phyloP scores from a whole-genome alignment of 2,329 filamentous ascomycete species.

The Neocatenulostroma microsporum region DNA sequence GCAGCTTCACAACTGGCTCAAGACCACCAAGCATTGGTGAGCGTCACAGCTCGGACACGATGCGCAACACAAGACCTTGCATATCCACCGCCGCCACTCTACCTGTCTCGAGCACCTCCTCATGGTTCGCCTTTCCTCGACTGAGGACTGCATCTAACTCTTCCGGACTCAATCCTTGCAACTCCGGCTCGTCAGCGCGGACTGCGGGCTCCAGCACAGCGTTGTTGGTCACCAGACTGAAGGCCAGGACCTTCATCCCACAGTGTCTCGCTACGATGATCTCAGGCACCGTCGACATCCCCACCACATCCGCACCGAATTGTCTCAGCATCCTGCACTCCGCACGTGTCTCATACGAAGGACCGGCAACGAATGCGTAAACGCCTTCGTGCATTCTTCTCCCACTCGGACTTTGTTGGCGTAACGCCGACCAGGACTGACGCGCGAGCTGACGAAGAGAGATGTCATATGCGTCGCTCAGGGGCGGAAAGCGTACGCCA shows the following conservation, averaged over 20 bases:
- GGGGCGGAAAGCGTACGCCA: constrained; percentile 54
- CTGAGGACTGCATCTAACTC: constrained; percentile 50
- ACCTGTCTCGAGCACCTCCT: constrained; percentile 57
- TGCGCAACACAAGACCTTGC: constrained; percentile 46
- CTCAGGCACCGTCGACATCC: constrained; percentile 63
- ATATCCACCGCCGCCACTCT: constrained; percentile 54
- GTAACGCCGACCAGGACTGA: constrained; percentile 48
- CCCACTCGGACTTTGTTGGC: constrained; percentile 35
- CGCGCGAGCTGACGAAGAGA: constrained; percentile 51
- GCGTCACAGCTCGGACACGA: constrained; percentile 35
- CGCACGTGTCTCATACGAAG: constrained; percentile 58
- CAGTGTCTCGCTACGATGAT: constrained; percentile 59
- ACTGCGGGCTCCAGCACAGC: constrained; percentile 53
- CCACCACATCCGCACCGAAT: constrained; percentile 60
- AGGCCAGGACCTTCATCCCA: constrained; percentile 55
- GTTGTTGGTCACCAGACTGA: constrained; percentile 60
- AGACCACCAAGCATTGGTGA: not conserved
- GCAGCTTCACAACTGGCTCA: too few species aligned
- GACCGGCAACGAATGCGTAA: constrained; percentile 58
- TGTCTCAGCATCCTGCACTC: constrained; percentile 55
- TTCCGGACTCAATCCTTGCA: constrained; percentile 43
- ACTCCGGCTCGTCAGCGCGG: constrained; percentile 48
- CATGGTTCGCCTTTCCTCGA: constrained; percentile 55
- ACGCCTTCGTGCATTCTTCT: constrained; percentile 56
- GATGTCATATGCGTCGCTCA: constrained; percentile 60